Conservation (phyloP, 306 rosid genomes). For the Malus sylvestris region DNA sequence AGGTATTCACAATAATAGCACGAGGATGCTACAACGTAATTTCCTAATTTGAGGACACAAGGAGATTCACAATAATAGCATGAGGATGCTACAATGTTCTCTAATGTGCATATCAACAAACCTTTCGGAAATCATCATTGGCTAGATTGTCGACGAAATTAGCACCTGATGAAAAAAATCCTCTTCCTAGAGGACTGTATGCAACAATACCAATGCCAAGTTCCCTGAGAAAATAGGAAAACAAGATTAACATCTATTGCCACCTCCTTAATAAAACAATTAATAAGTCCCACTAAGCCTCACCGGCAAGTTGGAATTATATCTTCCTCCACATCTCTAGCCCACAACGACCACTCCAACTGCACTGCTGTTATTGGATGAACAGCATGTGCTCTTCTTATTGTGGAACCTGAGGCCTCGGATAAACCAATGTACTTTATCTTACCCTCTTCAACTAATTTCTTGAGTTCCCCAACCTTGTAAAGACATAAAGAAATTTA, state of each 20-base stretch:
- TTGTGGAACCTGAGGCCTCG: conserved; percentile 63
- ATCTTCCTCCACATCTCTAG: conserved; percentile 44
- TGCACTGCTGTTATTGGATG: conserved; percentile 64
- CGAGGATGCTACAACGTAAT: no score
- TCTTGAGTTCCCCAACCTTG: conserved; percentile 62
- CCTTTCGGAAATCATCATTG: no score
- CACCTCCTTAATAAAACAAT: not conserved
- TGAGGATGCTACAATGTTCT: no score
- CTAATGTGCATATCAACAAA: no score
- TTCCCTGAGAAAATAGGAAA: conserved; percentile 27
- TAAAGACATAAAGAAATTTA: not conserved
- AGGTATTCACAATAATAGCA: not conserved
- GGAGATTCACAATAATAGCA: no score
- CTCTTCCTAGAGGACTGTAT: not conserved
- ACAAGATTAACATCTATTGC: not conserved
- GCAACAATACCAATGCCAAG: conserved; percentile 63
- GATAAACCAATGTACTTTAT: conserved; percentile 53
- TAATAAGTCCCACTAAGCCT: not conserved
- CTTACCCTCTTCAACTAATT: conserved; percentile 55
- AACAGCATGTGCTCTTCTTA: conserved; percentile 71
- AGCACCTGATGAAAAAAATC: no score
- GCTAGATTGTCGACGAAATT: no score
- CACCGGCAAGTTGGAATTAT: conserved; percentile 56
- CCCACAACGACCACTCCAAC: conserved; percentile 58
- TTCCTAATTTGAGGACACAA: no score